phyloP scores from a whole-genome alignment of 208 protist genomes.

The Kentomonas sorsogonicus region DNA sequence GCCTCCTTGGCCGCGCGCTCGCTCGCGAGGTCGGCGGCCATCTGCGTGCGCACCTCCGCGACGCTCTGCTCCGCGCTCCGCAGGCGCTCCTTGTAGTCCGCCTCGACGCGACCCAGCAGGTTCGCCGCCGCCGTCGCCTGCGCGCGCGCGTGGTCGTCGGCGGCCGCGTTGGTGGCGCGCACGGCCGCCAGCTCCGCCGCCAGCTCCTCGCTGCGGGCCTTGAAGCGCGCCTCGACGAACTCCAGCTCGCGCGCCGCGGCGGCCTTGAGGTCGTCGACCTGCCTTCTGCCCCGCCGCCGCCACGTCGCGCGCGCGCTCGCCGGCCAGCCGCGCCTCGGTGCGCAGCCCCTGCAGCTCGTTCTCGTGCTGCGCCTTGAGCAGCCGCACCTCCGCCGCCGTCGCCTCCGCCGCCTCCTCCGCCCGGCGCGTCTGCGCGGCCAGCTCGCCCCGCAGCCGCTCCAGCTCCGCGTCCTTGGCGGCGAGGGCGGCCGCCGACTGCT shows the following conservation, averaged over 20 bases:
- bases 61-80: slow-evolving; percentile 51
- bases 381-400: slow-evolving; percentile 64
- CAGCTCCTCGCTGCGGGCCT: slow-evolving; percentile 50
- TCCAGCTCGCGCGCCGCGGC: slow-evolving; percentile 58
- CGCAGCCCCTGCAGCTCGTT: slow-evolving; percentile 45
- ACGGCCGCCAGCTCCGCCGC: slow-evolving; percentile 50
- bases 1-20: slow-evolving; percentile 38
- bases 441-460: slow-evolving; percentile 22
- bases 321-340: slow-evolving; percentile 45
- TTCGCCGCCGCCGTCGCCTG: slow-evolving; percentile 40
- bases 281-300: slow-evolving; percentile 46
- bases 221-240: slow-evolving; percentile 63
- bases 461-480: slow-evolving; percentile 43
- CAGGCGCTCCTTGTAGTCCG: slow-evolving; percentile 72
- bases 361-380: slow-evolving; percentile 68
- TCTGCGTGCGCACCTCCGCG: slow-evolving; percentile 41
- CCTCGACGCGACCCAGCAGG: slow-evolving; percentile 56
- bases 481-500: slow-evolving; percentile 41
- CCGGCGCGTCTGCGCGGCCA: slow-evolving; percentile 29
- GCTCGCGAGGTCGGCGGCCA: slow-evolving; percentile 32
- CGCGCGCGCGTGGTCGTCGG: slow-evolving; percentile 46
- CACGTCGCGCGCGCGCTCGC: slow-evolving; percentile 45
- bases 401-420: slow-evolving; percentile 38
- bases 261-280: slow-evolving; percentile 76
- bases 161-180: slow-evolving; percentile 30